A percentile compares a stretch with the other conserved stretches of the same genome.
Conservation (phyloP, 1,139 yeast species). For the Blastobotrys capitulatus region DNA sequence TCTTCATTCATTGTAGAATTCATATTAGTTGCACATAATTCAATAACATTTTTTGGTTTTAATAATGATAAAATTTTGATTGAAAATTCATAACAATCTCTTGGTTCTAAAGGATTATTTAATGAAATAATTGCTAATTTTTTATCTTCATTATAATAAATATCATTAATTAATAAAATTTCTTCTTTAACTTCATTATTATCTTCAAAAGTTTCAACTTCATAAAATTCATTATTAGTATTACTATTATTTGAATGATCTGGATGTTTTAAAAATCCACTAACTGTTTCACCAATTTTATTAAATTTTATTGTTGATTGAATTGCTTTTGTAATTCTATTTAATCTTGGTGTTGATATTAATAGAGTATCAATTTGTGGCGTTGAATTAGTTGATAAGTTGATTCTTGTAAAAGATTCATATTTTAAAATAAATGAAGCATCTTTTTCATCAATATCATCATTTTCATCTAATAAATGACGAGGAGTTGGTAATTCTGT, state of each 20-base stretch:
- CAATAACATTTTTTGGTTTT: constrained; percentile 16
- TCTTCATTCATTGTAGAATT: constrained; percentile 14
- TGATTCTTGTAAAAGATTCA: constrained; percentile 19
- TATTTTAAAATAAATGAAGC: constrained; percentile 16
- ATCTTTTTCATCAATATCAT: constrained; percentile 37
- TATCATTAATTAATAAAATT: not conserved
- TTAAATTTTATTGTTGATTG: not conserved
- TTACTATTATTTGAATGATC: constrained; percentile 10
- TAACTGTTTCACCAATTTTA: not conserved
- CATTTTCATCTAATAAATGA: constrained; percentile 44
- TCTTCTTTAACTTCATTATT: not conserved
- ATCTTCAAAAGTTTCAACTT: not conserved
- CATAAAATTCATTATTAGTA: not conserved
- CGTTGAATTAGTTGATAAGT: not conserved
- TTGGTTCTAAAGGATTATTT: constrained; percentile 15
- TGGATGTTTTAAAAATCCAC: not conserved
- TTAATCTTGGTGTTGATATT: constrained; percentile 20
- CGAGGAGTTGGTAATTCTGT: constrained; percentile 49
- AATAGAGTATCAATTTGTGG: constrained; percentile 13
- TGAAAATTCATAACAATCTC: constrained; percentile 20
- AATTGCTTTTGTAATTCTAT: constrained; percentile 15
- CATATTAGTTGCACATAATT: constrained; percentile 20
- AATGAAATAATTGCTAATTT: not conserved
- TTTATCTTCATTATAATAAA: not conserved
- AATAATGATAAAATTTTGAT: constrained; percentile 14